Evolutionary conservation across 129 eudicot genomes (phyloP).

Genomic region (carrot (Daucus carota)): DH1_v3.0 NC_030384.2:28022501-28023000

Average conservation of each 20-base stretch:
- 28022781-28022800: constrained; percentile 19
- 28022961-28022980: constrained; percentile 19
- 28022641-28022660: constrained; percentile 15
- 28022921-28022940: constrained; percentile 21
- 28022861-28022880: constrained; percentile 11
- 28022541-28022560: constrained; percentile 20
- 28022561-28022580: constrained; percentile 23
- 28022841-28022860: constrained; percentile 23
- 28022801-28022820: constrained; percentile 23
- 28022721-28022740: constrained; percentile 22
- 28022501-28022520: constrained; percentile 24
- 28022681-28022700: neutral
- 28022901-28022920: constrained; percentile 7
- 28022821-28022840: constrained; percentile 16
- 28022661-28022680: neutral
- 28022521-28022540: constrained; percentile 22
- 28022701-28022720: constrained; percentile 19
- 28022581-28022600: constrained; percentile 20
- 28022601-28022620: constrained; percentile 36
- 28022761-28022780: constrained; percentile 13
- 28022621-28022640: constrained; percentile 28
- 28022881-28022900: constrained; percentile 26
- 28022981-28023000: constrained; percentile 20
- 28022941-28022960: constrained; percentile 21
- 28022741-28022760: constrained; percentile 18